Base-by-base conservation (phyloP, 2,329 filamentous ascomycete species). In the Aureobasidium melanogenum region DNA sequence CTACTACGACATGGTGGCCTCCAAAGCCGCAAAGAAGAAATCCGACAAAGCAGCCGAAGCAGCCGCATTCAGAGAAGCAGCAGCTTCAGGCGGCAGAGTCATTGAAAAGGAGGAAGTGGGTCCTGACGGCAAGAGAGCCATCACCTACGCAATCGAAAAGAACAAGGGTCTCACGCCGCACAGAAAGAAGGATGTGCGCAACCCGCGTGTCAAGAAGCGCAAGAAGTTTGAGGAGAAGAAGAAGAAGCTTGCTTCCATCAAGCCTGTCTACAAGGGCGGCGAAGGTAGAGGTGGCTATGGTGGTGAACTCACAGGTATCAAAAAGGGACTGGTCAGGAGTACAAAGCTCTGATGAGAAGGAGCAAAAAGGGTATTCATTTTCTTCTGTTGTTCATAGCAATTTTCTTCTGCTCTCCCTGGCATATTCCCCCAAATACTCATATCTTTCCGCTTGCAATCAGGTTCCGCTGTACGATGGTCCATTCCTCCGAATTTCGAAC, bases 181-280 rank as follows among this genome's bases (percentile, higher is more conserved):
- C 75, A 82, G 93, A 65, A 95, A 88, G 82, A 97, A 99, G 85
- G 92, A 96, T 68, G 88, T 91, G 62, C 82, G 93, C 65, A 99
- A 99, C 77, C 92, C 94, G 38, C 82, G 94, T 73, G 93, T 97
- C 66, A 99, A 97, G 88, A 97, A 97, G 88, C 86, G 91, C 76
- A 91, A 91, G 85, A 91, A 91, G 84, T 99, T 85, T 74, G 91
- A 95, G 72, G 88, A 91, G 75, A 97, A 96, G 83, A 88, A 93
- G 84, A 97, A 97, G 89, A 97, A 97, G 82, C 77, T 97, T 71
- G 85, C 84, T 69, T 93, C 88, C 72, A 89, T 92, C 79, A 90
- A 88, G 78, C 84, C 89, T 9, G 81, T 90, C 15, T 97, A 92
- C 79, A 90, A 91, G 75, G 90, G 90, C 67, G 89, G 90, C 64